Evolutionary conservation across 495 filamentous ascomycete genomes (phyloP).

Genomic region (Hypoxylon perforatum): DNA sequence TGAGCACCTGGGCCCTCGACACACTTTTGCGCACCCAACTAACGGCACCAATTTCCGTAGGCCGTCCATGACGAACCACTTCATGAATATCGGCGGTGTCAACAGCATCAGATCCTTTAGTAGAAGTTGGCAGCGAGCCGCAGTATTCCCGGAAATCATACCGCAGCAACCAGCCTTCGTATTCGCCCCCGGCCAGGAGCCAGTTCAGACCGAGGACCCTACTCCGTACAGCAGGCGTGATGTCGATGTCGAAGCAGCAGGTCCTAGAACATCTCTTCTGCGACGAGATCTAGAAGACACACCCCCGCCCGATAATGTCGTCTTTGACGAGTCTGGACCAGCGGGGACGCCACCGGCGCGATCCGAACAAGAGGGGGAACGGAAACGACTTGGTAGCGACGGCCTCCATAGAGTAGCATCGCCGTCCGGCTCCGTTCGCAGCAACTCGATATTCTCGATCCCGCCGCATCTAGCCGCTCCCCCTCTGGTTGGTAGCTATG

Average conservation of each 20-base stretch:
- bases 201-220: conserved; percentile 39
- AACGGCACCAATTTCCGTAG: conserved; percentile 45
- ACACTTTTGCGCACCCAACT: conserved; percentile 7
- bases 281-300: conserved; percentile 53
- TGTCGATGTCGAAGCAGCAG: conserved; percentile 50
- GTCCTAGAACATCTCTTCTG: conserved; percentile 52
- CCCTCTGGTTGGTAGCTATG: conserved; percentile 73
- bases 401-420: conserved; percentile 48
- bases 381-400: conserved; percentile 54
- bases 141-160: conserved; percentile 85
- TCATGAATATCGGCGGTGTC: conserved; percentile 86
- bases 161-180: conserved; percentile 79
- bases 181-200: conserved; percentile 60
- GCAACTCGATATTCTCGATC: conserved; percentile 67
- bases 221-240: conserved; percentile 46
- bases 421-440: conserved; percentile 43
- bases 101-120: conserved; percentile 97
- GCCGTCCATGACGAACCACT: conserved; percentile 79
- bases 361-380: conserved; percentile 51
- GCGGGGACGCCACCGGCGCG: conserved; percentile 37
- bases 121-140: conserved; percentile 91
- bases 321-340: conserved; percentile 36
- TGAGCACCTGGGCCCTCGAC: conserved; percentile 13
- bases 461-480: conserved; percentile 73
- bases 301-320: conserved; percentile 30